Conservation (phyloP, 2,329 filamentous ascomycete species). For the Monosporascus sp. region DNA sequence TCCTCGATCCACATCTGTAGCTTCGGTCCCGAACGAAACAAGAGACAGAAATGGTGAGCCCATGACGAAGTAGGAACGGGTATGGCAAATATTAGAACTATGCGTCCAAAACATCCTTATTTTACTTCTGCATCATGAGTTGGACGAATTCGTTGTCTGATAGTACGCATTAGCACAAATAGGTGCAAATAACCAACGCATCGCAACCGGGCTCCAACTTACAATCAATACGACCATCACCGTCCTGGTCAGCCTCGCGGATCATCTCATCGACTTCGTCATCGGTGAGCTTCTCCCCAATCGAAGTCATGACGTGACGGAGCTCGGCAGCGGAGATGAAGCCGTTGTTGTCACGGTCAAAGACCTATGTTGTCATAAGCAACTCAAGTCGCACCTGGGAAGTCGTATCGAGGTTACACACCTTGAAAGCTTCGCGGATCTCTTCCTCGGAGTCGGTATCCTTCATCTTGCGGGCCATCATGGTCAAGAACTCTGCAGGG, state of each 20-base stretch:
- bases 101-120: not conserved
- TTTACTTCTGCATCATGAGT: constrained; percentile 94
- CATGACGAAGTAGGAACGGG: constrained; percentile 8
- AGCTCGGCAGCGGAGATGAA: constrained; percentile 87
- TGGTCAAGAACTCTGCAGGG: constrained; percentile 72
- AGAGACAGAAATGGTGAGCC: constrained; percentile 6
- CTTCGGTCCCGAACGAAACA: constrained; percentile 1
- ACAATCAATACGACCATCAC: constrained; percentile 87
- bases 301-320: constrained; percentile 87
- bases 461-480: constrained; percentile 96
- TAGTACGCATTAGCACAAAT: constrained; percentile 17
- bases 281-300: constrained; percentile 85
- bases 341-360: constrained; percentile 86
- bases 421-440: constrained; percentile 85
- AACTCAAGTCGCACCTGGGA: not conserved
- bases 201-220: constrained; percentile 27
- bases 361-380: constrained; percentile 45
- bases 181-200: not conserved
- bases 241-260: constrained; percentile 83
- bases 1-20: constrained; percentile 4
- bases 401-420: constrained; percentile 25
- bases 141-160: constrained; percentile 89
- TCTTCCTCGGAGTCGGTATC: constrained; percentile 89
- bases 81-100: not conserved
- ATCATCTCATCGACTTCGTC: constrained; percentile 94